Evolutionary conservation across 495 filamentous ascomycete species (phyloP), one percentile per base, ranked within the genome.

Genomic region (Talaromyces borbonicus): DNA sequence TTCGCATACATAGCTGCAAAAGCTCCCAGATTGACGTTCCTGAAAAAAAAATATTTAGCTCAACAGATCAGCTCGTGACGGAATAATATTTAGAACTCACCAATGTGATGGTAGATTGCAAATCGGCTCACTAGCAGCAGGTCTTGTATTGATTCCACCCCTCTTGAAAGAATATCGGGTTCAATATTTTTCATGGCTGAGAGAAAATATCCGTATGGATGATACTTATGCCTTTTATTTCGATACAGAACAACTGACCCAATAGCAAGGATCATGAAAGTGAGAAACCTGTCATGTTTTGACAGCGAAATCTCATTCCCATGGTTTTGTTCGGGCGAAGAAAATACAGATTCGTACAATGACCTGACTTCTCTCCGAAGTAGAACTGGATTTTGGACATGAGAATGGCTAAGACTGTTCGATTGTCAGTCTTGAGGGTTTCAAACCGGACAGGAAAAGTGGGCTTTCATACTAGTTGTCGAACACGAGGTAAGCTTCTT

Each of bases 11-110:
- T 4, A 58, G 38, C 9, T 49, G 43, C 23, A 47, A 49, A 31
- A 61, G 50, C 30, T 58, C 58, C 58, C 58, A 58, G 6, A 61
- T 61, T 1, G 56, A 61, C 0, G 56, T 61, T 23, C 54, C 54
- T 56, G 9, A 25, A 18, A 20, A 44, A 12, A 0, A 11, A 2
- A 24, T 18, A 19, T n/a, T n/a, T n/a, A 29, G 26, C 26, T 29
- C 11, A 29, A 11, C n/a, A 8, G 1, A 16, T 47, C n/a, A 45
- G 47, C 8, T 8, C 26, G n/a, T 16, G 0, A 52, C 12, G 25
- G 7, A n/a, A 35, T 6, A 5, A n/a, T 14, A 37, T 5, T 37
- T n/a, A 11, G 3, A 15, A 15, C 30, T 25, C 37, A 56, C 58
- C 58, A 20, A 61, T 55, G 14, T 61, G 56, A 49, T 58, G 49